Evolutionary conservation across 1,139 yeast genomes (phyloP).

Genomic region (Blastobotrys malaysiensis): DNA sequence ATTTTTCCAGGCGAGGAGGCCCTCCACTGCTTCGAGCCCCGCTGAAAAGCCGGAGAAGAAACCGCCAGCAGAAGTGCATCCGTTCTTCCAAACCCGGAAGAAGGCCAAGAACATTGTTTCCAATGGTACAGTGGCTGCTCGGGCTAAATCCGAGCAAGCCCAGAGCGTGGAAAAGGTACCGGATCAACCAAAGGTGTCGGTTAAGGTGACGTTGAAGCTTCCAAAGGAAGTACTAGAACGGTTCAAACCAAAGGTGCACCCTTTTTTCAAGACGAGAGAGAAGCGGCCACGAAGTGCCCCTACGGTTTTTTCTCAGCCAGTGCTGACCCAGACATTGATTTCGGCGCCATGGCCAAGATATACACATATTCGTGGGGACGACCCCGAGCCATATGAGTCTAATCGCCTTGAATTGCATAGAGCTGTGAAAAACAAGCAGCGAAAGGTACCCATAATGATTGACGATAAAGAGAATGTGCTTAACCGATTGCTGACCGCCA

Average conservation of each 20-base stretch:
- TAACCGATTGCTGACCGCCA: neutral
- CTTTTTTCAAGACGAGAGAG: neutral
- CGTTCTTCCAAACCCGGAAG: slow-evolving; percentile 20
- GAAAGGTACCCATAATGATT: neutral
- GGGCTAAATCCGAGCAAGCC: neutral
- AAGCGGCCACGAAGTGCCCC: neutral
- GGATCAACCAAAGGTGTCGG: neutral
- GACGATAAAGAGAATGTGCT: neutral
- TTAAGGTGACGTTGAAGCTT: neutral
- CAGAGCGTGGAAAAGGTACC: neutral
- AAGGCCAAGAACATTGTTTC: neutral
- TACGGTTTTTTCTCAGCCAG: neutral
- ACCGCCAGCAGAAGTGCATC: slow-evolving; percentile 15
- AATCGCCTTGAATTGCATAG: neutral
- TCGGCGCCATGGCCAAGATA: slow-evolving; percentile 15
- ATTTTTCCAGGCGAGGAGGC: neutral
- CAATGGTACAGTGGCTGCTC: neutral
- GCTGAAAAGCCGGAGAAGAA: neutral
- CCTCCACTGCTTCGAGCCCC: neutral
- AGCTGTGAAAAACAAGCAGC: neutral
- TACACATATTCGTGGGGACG: slow-evolving; percentile 11
- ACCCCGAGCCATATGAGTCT: neutral
- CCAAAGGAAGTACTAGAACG: neutral
- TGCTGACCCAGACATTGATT: neutral
- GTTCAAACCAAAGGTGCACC: neutral